Evolutionary conservation across 495 filamentous ascomycete genomes (phyloP), one percentile per base, ranked within the genome.

Genomic region (Margaritispora aquatica): DNA sequence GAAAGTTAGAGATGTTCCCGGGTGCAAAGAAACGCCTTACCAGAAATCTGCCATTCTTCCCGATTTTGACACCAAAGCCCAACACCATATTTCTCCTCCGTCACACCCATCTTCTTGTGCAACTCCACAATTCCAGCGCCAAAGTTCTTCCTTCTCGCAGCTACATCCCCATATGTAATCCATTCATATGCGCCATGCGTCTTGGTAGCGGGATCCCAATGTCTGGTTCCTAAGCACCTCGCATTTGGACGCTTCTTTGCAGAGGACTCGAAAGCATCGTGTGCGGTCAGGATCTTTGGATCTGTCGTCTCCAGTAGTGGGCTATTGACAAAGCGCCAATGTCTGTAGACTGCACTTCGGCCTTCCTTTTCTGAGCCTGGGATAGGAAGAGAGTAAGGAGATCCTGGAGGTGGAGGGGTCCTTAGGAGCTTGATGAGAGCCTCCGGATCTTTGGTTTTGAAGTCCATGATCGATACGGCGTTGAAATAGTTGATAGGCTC

Each of bases 1-100:
- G 24, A 23, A 19, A 47, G n/a, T 68, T 34, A 67, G 62, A 36
- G 17, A 36, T 23, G n/a, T n/a, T n/a, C n/a, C n/a, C n/a, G n/a
- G n/a, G n/a, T n/a, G n/a, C n/a, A n/a, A n/a, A n/a, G n/a, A n/a
- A n/a, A n/a, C n/a, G n/a, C n/a, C 80, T 61, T 73, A 90, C 88
- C 89, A 49, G 89, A 85, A 55, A 98, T 88, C 78, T 98, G 94
- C 94, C 94, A 98, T 72, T 98, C 94, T 5, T 93, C 88, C 54
- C 94, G 84, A 71, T 98, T 98, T 75, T 93, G 90, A 57, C 89
- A 90, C 94, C 94, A 98, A 19, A 98, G 74, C 29, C 94, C 94
- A 59, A 97, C 81, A 51, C 87, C 90, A 68, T 94, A 89, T 73
- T 93, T 88, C 50, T 74, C 73, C 29, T 79, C 80, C 9, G 77